phyloP scores from a whole-genome alignment of 331 rosid genomes.

The Prunus yedoensis region DNA sequence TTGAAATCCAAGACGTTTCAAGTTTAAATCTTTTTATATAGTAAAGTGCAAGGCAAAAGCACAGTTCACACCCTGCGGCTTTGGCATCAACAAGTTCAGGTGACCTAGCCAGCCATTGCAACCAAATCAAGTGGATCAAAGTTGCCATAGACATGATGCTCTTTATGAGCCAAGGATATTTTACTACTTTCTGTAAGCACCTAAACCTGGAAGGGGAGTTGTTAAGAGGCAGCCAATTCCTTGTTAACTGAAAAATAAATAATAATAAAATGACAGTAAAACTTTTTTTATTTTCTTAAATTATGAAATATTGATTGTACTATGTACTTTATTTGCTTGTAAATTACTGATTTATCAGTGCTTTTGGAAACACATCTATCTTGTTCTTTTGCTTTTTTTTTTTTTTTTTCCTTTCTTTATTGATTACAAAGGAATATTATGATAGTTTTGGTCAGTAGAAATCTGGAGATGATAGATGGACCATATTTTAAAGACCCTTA shows the following conservation, averaged over 20 bases:
- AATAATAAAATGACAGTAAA: background rate
- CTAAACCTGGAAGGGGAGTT: background rate
- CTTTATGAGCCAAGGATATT: background rate
- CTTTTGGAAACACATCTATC: background rate
- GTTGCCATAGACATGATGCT: background rate
- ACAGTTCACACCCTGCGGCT: background rate
- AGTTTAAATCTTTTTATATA: background rate
- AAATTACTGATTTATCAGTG: background rate
- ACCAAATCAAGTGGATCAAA: background rate
- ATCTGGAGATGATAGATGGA: no score
- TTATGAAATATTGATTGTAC: background rate
- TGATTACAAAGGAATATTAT: no score
- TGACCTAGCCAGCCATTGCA: slow-evolving; percentile 4
- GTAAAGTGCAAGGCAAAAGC: background rate
- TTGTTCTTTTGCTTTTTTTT: background rate
- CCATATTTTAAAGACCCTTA: no score
- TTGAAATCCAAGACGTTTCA: background rate
- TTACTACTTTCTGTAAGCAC: background rate
- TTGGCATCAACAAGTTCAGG: background rate
- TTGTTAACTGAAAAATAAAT: background rate
- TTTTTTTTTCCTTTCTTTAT: no score
- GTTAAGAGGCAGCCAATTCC: background rate
- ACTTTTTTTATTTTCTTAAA: background rate
- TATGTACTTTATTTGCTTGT: background rate
- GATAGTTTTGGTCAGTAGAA: background rate